phyloP scores from a whole-genome alignment of 2,329 filamentous ascomycete genomes.

The Botryotinia globosa region DNA sequence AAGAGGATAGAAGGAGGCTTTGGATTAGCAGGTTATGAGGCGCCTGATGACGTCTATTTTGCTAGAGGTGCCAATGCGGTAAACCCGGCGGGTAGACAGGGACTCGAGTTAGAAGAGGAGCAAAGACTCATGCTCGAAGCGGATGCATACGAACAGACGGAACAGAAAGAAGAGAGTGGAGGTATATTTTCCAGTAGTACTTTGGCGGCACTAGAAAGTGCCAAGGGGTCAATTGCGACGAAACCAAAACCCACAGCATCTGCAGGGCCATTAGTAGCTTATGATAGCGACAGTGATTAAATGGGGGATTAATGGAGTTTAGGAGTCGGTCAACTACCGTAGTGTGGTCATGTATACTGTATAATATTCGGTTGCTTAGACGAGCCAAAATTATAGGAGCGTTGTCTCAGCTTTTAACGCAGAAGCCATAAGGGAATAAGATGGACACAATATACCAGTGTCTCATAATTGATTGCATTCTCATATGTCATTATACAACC shows the following conservation, averaged over 20 bases:
- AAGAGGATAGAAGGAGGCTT: conserved; percentile 88
- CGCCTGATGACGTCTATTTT: conserved; percentile 91
- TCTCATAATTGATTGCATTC: background rate
- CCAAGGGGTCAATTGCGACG: conserved; percentile 51
- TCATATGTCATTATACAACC: background rate
- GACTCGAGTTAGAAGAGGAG: conserved; percentile 63
- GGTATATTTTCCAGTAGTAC: conserved; percentile 83
- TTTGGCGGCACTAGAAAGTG: conserved; percentile 69
- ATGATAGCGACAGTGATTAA: conserved; percentile 81
- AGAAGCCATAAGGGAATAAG: background rate
- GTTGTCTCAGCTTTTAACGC: background rate
- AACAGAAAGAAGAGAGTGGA: conserved; percentile 41
- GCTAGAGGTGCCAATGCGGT: conserved; percentile 70
- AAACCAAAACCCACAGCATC: conserved; percentile 52
- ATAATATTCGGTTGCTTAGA: conserved; percentile 6
- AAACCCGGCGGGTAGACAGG: conserved; percentile 56
- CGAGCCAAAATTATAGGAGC: background rate
- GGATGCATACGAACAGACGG: conserved; percentile 42
- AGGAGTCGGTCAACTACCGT: conserved; percentile 14
- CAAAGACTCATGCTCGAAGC: conserved; percentile 55
- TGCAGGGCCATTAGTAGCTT: conserved; percentile 76
- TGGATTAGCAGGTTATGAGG: conserved; percentile 74
- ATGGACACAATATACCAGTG: background rate
- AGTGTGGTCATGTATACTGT: background rate
- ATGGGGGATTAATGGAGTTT: conserved; percentile 24